These are phyloP conservation scores for Rostrohypoxylon terebratum DNA, from an alignment of 495 filamentous ascomycete genomes.

Conservation along the genomic window DNA sequence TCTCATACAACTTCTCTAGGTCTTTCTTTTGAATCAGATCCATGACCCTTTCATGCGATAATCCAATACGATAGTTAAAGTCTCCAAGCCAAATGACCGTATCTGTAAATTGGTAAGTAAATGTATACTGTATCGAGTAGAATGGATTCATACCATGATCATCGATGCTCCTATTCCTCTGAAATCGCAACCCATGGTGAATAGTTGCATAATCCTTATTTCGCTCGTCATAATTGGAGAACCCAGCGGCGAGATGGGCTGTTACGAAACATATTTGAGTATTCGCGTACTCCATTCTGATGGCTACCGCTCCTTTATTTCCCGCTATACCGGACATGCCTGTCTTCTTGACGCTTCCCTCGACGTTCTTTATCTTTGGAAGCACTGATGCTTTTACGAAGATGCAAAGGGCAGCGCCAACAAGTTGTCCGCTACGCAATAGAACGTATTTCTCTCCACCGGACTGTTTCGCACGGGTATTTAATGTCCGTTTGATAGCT, in stretches of 20 bases:
- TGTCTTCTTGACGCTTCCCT: conserved; percentile 96
- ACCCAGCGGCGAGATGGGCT: conserved; percentile 95
- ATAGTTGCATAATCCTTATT: conserved; percentile 95
- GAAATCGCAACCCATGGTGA: conserved; percentile 86
- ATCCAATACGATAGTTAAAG: conserved; percentile 97
- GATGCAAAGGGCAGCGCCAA: conserved; percentile 91
- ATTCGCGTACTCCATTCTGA: conserved; percentile 94
- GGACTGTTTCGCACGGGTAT: conserved; percentile 69
- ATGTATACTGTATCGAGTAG: not conserved
- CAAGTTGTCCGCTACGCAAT: conserved; percentile 90
- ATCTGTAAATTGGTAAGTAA: conserved; percentile 56
- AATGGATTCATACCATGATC: conserved; percentile 71
- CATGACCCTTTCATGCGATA: conserved; percentile 81
- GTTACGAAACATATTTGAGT: conserved; percentile 96
- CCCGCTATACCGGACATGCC: conserved; percentile 97
- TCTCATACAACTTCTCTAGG: conserved; percentile 83
- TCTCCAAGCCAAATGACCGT: conserved; percentile 97
- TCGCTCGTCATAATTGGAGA: conserved; percentile 95
- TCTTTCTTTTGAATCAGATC: conserved; percentile 76
- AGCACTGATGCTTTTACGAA: conserved; percentile 85
- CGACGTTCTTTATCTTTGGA: conserved; percentile 90
- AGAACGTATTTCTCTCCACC: conserved; percentile 85
- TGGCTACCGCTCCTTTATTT: conserved; percentile 98
- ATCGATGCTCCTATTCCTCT: conserved; percentile 87
- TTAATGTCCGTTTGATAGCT: conserved; percentile 81